Evolutionary conservation across 805 yeast genomes (phyloP).

Genomic region (Yamadazyma laniorum): DNA sequence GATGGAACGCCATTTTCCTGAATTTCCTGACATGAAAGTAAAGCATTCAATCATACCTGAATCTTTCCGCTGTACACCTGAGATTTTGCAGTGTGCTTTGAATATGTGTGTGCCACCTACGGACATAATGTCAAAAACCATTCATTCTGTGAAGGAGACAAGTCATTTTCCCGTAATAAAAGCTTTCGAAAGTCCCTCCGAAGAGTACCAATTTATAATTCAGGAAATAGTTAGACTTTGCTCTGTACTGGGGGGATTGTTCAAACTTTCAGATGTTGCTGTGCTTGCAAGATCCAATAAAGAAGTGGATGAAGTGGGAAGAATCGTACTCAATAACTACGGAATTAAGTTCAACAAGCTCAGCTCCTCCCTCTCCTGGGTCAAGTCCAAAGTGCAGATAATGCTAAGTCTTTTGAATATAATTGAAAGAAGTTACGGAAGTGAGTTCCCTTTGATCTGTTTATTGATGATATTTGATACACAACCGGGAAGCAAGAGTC

Average conservation of each 20-base stretch:
- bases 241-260: constrained; percentile 38
- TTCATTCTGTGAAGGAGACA: constrained; percentile 17
- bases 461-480: constrained; percentile 26
- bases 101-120: constrained; percentile 8
- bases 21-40: constrained; percentile 19
- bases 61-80: constrained; percentile 62
- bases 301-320: constrained; percentile 41
- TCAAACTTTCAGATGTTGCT: constrained; percentile 50
- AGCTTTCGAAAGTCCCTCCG: constrained; percentile 18
- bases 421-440: constrained; percentile 28
- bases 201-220: constrained; percentile 44
- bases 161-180: constrained; percentile 24
- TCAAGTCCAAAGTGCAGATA: constrained; percentile 40
- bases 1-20: constrained; percentile 12
- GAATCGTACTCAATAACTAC: constrained; percentile 31
- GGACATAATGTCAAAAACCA: neutral
- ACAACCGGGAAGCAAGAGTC: constrained; percentile 18
- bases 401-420: constrained; percentile 51
- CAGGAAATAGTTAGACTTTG: constrained; percentile 45
- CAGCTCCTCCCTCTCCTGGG: constrained; percentile 52
- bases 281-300: constrained; percentile 53
- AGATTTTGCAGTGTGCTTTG: constrained; percentile 47
- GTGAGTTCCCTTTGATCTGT: constrained; percentile 32
- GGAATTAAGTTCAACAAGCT: constrained; percentile 46
- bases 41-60: constrained; percentile 42